Base-by-base conservation (phyloP, 331 rosid genomes). In the Rhamnella rubrinervis region DNA sequence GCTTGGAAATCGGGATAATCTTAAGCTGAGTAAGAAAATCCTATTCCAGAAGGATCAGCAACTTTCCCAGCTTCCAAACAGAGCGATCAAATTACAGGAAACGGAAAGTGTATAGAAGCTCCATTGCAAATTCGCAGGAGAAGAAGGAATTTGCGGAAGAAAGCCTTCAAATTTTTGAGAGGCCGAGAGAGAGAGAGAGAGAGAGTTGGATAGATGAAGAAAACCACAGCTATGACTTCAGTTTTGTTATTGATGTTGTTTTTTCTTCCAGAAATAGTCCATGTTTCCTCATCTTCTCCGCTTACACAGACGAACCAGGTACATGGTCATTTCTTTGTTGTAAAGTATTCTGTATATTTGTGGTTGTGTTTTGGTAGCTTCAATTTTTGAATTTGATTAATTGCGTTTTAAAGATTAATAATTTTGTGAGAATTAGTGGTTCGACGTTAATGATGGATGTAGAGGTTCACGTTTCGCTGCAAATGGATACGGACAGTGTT, bases 301-400 rank as follows among this genome's bases (percentile, higher is more conserved):
- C 63, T 80, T 66, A 63, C 80, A 19, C 61, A 60, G 67, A 71
- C 7, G 65, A 67, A 71, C 77, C 88, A 71, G 91, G 93, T 85
- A 70, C 56, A 14, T 38, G 23, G 63, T 65, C 64, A 1, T 37
- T 11, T 55, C 6, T 71, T 38, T 68, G 28, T 21, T 8, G 8
- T 8, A 55, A 12, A 55, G 15, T 39, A 46, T 39, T 68, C 10
- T 68, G 46, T 17, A 3, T 28, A 31, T 61, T 35, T 21, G 26
- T 38, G 44, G 10, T 62, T 38, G 49, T 49, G 38, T 7, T 75
- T 74, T 46, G 67, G 41, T 26, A 66, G 73, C 64, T 77, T 70
- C 74, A 18, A 57, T 63, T 19, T 55, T 46, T 14, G 10, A 58
- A n/a, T 78, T 67, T 49, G 61, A 28, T 79, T 3, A 39, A 62